Base-by-base conservation (phyloP, 2,329 filamentous ascomycete genomes). In the Colletotrichum aenigma region DNA sequence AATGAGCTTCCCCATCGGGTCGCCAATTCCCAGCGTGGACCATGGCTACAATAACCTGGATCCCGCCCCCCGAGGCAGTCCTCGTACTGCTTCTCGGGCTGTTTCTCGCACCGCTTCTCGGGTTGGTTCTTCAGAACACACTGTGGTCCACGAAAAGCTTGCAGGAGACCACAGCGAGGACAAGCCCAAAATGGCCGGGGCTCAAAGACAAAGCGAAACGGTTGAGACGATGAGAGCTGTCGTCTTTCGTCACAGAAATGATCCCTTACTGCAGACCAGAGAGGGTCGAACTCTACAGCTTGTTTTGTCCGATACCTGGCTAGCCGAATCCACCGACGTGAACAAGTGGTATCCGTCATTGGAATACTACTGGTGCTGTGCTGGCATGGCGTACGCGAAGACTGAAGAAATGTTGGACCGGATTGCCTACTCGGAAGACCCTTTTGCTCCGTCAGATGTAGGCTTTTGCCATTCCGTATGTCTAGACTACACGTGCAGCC, bases 371-470 rank as follows among this genome's bases (percentile, higher is more conserved):
- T 36, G 38, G 15, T 71, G 61, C 43, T 75, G 69, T 24, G 62
- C 72, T 62, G 66, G 72, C 56, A 13, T 56, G 5, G 55, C 56
- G 9, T 75, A 75, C 56, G 69, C 61, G 24, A 62, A 65, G 21
- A 75, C 72, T 9, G 72, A 62, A 16, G 72, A 72, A 43, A 75
- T 36, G 32, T 38, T 75, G 7, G 72, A 75, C 43, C 61, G 72
- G 21, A 64, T 43, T 48, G 69, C 72, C 36, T 71, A 72, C 62
- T 56, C 36, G 10, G 72, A 75, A 62, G 72, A 75, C 16, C 72
- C 72, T 16, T 32, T 75, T 18, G 38, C 36, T 66, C 72, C 72
- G 21, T 52, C 61, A 24, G 71, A 62, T 6, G 36, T 28, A 38
- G 43, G 15, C 26, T 72, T 62, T 34, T 30, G 66, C 26, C 61